Evolutionary conservation across 495 filamentous ascomycete genomes (phyloP).

Genomic region (Penicillium coffeae): DNA sequence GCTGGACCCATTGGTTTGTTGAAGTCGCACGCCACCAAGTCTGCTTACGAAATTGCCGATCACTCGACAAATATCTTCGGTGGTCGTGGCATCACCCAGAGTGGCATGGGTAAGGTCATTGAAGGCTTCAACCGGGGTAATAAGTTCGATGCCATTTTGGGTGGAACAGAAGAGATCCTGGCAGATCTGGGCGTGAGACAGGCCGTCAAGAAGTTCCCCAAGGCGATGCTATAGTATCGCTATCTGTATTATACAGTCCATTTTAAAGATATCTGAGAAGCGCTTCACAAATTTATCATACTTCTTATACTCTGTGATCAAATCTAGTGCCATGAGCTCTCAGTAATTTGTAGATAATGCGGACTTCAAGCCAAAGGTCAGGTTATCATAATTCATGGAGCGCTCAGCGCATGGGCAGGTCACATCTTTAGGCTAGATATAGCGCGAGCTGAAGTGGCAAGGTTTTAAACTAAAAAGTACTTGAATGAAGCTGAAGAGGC

Average conservation of each 20-base stretch:
- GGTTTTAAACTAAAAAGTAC: too few relatives aligned
- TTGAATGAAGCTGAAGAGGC: too few relatives aligned
- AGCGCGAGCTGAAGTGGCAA: too few relatives aligned
- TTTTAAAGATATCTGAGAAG: background rate
- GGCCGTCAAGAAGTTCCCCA: slow-evolving; percentile 78
- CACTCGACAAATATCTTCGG: slow-evolving; percentile 85
- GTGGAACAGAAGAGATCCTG: slow-evolving; percentile 80
- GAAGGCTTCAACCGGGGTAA: slow-evolving; percentile 82
- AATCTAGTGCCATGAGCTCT: too few relatives aligned
- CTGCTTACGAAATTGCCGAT: slow-evolving; percentile 78
- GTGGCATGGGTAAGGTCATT: slow-evolving; percentile 75
- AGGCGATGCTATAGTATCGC: slow-evolving; percentile 64
- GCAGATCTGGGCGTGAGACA: slow-evolving; percentile 79
- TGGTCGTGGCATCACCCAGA: slow-evolving; percentile 74
- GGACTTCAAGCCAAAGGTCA: too few relatives aligned
- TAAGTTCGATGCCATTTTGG: slow-evolving; percentile 86
- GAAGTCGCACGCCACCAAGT: slow-evolving; percentile 72
- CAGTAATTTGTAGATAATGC: too few relatives aligned
- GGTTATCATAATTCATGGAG: too few relatives aligned
- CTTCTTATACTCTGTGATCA: too few relatives aligned
- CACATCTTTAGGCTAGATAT: too few relatives aligned
- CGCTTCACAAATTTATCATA: too few relatives aligned
- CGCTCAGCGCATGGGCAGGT: too few relatives aligned
- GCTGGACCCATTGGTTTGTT: slow-evolving; percentile 80
- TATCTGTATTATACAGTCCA: background rate